Conservation (phyloP, 768 basidiomycete genomes). For the Lactifluus echinatus region DNA sequence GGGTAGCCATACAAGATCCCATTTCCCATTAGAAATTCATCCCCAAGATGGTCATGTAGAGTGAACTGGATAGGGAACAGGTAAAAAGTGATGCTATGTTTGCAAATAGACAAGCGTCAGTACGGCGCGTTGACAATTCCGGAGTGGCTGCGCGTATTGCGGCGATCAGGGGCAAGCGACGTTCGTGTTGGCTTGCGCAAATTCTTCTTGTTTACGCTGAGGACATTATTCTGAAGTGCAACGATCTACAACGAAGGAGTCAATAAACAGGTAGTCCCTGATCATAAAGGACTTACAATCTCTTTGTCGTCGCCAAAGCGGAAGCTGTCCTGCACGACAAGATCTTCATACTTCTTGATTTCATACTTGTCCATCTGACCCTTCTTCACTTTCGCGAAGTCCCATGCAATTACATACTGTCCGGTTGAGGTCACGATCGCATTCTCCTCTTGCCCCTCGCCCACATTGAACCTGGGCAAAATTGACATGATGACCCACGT, state of each 20-base stretch:
- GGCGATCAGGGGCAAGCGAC: conserved; percentile 48
- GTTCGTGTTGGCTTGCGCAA: conserved; percentile 74
- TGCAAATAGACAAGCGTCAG: background rate
- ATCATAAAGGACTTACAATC: conserved; percentile 53
- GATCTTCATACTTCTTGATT: conserved; percentile 92
- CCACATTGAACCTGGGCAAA: conserved; percentile 79
- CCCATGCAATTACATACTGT: conserved; percentile 91
- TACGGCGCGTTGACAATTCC: conserved; percentile 19
- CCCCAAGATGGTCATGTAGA: conserved; percentile 1
- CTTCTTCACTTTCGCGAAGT: conserved; percentile 92
- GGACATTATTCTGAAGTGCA: conserved; percentile 87
- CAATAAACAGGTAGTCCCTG: background rate
- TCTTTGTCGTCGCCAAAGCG: conserved; percentile 96
- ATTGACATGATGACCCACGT: background rate
- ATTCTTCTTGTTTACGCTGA: conserved; percentile 90
- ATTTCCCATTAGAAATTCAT: background rate
- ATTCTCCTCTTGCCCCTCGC: conserved; percentile 81
- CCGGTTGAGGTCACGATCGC: conserved; percentile 95
- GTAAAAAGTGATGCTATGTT: background rate
- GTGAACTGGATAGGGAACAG: background rate
- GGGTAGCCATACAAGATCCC: conserved; percentile 6
- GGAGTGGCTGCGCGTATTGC: conserved; percentile 14
- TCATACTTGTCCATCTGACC: conserved; percentile 88
- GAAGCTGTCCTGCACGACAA: conserved; percentile 96
- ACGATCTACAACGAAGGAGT: conserved; percentile 60